Conservation (phyloP, 129 eudicot species). For the Smallanthus sonchifolius region DNA sequence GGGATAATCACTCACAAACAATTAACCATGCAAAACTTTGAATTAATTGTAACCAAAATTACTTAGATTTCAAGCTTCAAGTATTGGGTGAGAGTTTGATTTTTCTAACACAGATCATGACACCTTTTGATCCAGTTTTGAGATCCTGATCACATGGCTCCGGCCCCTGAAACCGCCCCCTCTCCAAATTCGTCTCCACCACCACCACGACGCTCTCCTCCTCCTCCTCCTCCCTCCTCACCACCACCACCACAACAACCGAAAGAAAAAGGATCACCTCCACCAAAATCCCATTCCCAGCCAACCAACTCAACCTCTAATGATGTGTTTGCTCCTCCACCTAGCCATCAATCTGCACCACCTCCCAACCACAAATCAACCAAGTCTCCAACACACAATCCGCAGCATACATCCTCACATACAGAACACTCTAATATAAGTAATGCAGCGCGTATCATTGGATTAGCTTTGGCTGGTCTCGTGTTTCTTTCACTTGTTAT, state of each 20-base stretch:
- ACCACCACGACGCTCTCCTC: slow-evolving; percentile 4
- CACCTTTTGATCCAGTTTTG: slow-evolving; percentile 4
- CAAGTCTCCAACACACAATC: not conserved
- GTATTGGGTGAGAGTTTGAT: no score
- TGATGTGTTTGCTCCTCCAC: slow-evolving; percentile 5
- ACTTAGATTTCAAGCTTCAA: no score
- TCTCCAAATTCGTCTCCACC: slow-evolving; percentile 2
- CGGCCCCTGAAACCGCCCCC: slow-evolving; percentile 13
- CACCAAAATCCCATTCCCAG: not conserved
- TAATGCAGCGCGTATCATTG: slow-evolving; percentile 19
- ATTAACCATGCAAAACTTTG: slow-evolving; percentile 4
- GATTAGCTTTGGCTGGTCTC: slow-evolving; percentile 23
- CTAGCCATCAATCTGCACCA: slow-evolving; percentile 16
- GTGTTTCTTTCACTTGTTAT: slow-evolving; percentile 25
- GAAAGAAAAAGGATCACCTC: not conserved
- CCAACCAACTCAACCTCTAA: not conserved
- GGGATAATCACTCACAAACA: slow-evolving; percentile 10
- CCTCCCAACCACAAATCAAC: slow-evolving; percentile 14
- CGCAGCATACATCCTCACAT: slow-evolving; percentile 18
- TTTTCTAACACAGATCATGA: not conserved
- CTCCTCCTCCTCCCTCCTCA: slow-evolving; percentile 15
- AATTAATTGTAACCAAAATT: no score
- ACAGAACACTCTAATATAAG: slow-evolving; percentile 14
- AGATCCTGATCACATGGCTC: slow-evolving; percentile 20
- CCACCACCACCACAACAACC: not conserved